A percentile compares a stretch with the other conserved stretches of the same genome.
Evolutionary conservation across 1,139 yeast species (phyloP).

Genomic region (Saccharomyces hybrid): DNA sequence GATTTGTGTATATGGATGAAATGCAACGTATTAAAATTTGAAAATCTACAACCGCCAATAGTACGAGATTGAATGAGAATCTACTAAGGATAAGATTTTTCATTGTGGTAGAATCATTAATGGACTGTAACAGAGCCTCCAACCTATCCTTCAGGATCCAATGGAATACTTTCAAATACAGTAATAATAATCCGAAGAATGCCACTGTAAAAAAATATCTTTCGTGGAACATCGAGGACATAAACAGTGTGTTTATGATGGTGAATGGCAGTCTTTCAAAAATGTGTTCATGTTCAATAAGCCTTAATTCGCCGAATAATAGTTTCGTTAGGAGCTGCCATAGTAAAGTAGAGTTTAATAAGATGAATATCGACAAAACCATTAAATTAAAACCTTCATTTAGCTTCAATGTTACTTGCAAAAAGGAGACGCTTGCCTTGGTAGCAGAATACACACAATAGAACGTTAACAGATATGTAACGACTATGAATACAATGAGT

Average conservation of each 20-base stretch:
- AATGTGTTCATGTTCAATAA: conserved; percentile 71
- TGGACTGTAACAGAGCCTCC: conserved; percentile 42
- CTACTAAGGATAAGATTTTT: conserved; percentile 33
- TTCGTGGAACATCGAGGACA: conserved; percentile 54
- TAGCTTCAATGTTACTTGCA: conserved; percentile 33
- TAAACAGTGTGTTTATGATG: conserved; percentile 55
- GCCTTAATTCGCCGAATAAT: conserved; percentile 69
- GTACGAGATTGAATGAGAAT: conserved; percentile 35
- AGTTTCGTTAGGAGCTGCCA: conserved; percentile 33
- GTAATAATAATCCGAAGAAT: conserved; percentile 36
- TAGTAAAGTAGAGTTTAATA: conserved; percentile 23
- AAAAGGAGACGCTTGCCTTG: conserved; percentile 17
- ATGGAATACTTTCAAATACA: conserved; percentile 63
- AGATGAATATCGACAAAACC: conserved; percentile 30
- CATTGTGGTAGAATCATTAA: conserved; percentile 33
- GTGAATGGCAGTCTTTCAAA: conserved; percentile 63
- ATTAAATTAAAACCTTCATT: conserved; percentile 39
- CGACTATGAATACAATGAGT: conserved; percentile 9
- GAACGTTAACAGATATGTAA: conserved; percentile 10
- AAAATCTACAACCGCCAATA: conserved; percentile 45
- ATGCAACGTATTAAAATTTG: conserved; percentile 49
- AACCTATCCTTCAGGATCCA: conserved; percentile 62
- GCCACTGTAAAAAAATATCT: conserved; percentile 44
- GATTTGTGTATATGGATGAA: conserved; percentile 8
- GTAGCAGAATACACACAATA: conserved; percentile 9